Base-by-base conservation (phyloP, 768 basidiomycete genomes). In the Tulasnella sp. region DNA sequence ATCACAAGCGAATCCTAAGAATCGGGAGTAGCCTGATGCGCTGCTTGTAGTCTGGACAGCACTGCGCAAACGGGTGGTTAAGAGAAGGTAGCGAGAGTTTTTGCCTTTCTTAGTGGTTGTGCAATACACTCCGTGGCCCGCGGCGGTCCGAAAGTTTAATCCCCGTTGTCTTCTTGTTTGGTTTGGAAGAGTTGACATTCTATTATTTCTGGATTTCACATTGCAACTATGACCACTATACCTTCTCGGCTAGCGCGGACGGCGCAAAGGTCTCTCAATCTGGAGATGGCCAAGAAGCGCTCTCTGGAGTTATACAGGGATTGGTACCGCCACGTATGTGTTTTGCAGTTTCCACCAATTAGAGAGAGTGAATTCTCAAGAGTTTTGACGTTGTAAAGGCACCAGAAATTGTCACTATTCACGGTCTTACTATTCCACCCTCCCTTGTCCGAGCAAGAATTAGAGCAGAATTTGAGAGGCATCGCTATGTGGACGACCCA, bases 311-410 rank as follows among this genome's bases (percentile, higher is more conserved):
- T 95, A 10, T 99, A 98, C 71, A 73, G 92, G 53, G 81, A 79
- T 64, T 99, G 93, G 93, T 83, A 91, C 63, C 82, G 95, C 56
- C 74, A 81, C 40, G 93, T 95, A 61, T 59, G 87, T 76, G 12
- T 15, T 13, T 8, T 42, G 24, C 6, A 24, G 35, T 25, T 31
- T 25, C 22, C 34, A 35, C 8, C 19, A 42, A 15, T 9, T 20
- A 42, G 19, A n/a, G 12, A 22, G 24, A n/a, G 24, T 20, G 40
- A 12, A 20, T 32, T 40, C 12, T 48, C n/a, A 37, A 37, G 24
- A 16, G 29, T 25, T 13, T 6, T 40, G 16, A 25, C 16, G 6
- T 34, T 49, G 25, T 52, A 39, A 59, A 98, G 84, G 90, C 90
- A n/a, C 93, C 93, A 5, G 87, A 92, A 65, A 81, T 98, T 59